Base-by-base conservation (phyloP, 495 filamentous ascomycete genomes). In the Cenococcum geophilum region DNA sequence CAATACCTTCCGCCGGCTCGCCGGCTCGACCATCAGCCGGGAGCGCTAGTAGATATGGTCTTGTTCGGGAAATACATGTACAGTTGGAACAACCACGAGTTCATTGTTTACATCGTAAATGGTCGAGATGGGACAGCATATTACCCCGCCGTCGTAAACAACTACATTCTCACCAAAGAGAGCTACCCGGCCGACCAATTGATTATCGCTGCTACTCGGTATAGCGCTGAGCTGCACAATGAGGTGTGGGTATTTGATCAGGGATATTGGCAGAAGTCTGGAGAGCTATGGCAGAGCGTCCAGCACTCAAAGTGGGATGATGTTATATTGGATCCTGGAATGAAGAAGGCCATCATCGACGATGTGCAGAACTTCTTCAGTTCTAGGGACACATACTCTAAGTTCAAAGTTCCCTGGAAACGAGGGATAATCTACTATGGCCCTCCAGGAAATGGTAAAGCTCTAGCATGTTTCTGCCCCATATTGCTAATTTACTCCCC, bases 331-430 rank as follows among this genome's bases (percentile, higher is more conserved):
- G 80, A 86, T 42, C 69, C 75, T 45, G 72, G 73, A 45, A 83
- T 85, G 78, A 89, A 88, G 72, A 75, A 76, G 51, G 71, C 75
- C 14, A 76, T 88, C 43, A 80, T 82, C 23, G 66, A 74, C 6
- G 85, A 88, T 70, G 80, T 86, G 16, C 68, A 76, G 23, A 76
- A 76, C 47, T 89, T 88, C 71, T 89, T 85, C 68, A 74, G 80
- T 42, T 73, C 73, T 0, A 72, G 75, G 18, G 74, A 76, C 18
- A 77, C 77, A 10, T 89, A 87, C 68, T 64, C 70, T 5, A 63
- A 75, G n/a, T 74, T 87, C 18, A 77, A 79, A 54, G 83, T 87
- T 10, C 83, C 86, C 5, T 86, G 83, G 82, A 86, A 86, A 71
- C 55, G 80, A 47, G 79, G 79, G 0, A 69, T 84, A 42, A 83